These are phyloP conservation scores for Nigrograna mackinnonii DNA, from an alignment of 2,329 filamentous ascomycete genomes.

Conservation along the genomic window DNA sequence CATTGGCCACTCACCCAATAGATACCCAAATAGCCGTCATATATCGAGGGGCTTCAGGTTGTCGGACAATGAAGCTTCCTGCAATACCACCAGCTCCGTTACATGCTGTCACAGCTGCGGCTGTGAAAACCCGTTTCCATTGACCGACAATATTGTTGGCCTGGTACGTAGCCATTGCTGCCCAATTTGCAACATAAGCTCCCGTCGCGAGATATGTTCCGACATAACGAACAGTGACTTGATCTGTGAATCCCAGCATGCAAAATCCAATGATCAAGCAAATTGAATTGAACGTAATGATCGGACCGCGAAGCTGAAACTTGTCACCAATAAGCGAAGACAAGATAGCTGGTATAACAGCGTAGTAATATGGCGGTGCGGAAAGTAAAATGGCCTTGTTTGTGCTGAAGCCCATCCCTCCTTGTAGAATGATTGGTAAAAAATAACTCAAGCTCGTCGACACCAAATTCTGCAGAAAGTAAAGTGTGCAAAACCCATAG, in stretches of 20 bases:
- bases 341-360: constrained; percentile 65
- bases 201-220: constrained; percentile 69
- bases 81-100: constrained; percentile 69
- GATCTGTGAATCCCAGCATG: constrained; percentile 65
- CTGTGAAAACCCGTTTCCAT: constrained; percentile 67
- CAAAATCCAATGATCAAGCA: constrained; percentile 66
- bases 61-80: constrained; percentile 67
- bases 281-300: constrained; percentile 67
- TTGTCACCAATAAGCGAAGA: constrained; percentile 66
- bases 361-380: constrained; percentile 70
- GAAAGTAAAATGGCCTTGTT: constrained; percentile 61
- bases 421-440: constrained; percentile 61
- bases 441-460: constrained; percentile 69
- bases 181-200: constrained; percentile 71
- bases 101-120: constrained; percentile 62
- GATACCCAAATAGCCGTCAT: constrained; percentile 69
- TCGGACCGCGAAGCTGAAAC: constrained; percentile 62
- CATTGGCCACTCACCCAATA: constrained; percentile 53
- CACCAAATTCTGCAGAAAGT: constrained; percentile 69
- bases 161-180: constrained; percentile 62
- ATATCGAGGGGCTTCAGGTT: constrained; percentile 65
- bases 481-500: constrained; percentile 66
- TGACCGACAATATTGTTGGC: constrained; percentile 55
- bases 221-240: constrained; percentile 65
- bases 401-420: constrained; percentile 49